Conservation (phyloP, 1,284 basidiomycete genomes). For the Tilletia walkeri region DNA sequence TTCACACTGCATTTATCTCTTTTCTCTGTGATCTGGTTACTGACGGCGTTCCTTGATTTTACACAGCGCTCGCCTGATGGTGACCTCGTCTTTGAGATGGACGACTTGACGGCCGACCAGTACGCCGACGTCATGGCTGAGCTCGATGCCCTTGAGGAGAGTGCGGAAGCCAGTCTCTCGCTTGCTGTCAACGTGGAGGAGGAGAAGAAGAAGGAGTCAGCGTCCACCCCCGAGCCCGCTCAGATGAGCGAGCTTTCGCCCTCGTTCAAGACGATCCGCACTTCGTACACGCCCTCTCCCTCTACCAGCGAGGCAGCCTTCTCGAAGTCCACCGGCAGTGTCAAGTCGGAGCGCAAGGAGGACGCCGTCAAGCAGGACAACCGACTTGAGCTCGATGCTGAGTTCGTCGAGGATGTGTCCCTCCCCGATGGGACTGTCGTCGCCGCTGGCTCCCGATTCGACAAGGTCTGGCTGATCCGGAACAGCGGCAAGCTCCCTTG, state of each 20-base stretch:
- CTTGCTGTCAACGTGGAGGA: not conserved
- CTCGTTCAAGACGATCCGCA: conserved; percentile 9
- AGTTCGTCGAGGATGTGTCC: conserved; percentile 68
- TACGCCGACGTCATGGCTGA: conserved; percentile 12
- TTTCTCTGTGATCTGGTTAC: too few relatives aligned
- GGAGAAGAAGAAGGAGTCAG: too few relatives aligned
- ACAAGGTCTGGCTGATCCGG: conserved; percentile 73
- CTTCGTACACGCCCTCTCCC: not conserved
- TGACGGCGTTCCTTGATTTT: not conserved
- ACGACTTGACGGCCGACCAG: conserved; percentile 4
- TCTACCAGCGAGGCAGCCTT: too few relatives aligned
- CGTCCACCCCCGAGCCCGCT: not conserved
- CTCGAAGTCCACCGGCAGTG: not conserved
- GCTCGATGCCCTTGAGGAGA: conserved; percentile 15
- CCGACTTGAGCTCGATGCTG: conserved; percentile 59
- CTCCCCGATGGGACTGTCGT: conserved; percentile 73
- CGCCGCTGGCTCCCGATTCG: conserved; percentile 76
- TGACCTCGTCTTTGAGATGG: conserved; percentile 18
- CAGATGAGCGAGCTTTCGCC: conserved; percentile 12
- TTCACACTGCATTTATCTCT: too few relatives aligned
- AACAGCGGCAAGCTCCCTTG: conserved; percentile 68
- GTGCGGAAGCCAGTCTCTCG: not conserved
- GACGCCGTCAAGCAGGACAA: conserved; percentile 8
- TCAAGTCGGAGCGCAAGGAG: not conserved
- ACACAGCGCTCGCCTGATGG: not conserved